Percentiles rank a stretch among this genome's conserved stretches.
These are phyloP conservation scores for Suillus weaverae DNA, from an alignment of 768 basidiomycete species.

Conservation along the genomic window DNA sequence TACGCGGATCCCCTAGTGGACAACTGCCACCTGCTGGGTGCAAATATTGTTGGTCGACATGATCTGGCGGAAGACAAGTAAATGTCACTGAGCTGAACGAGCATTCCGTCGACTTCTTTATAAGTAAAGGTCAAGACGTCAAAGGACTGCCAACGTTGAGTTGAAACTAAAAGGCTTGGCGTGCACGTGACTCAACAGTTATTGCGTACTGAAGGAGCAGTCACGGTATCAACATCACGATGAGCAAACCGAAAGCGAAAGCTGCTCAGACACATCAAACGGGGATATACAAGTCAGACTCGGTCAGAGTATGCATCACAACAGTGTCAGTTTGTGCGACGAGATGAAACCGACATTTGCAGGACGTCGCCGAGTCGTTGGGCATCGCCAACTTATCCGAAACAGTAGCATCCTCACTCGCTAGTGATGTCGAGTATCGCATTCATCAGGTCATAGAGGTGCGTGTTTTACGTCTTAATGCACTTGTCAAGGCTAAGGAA, in stretches of 20 bases:
- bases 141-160: too few relatives aligned
- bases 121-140: too few relatives aligned
- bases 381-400: conserved; percentile 77
- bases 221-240: conserved; percentile 13
- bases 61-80: too few relatives aligned
- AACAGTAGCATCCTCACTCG: conserved; percentile 76
- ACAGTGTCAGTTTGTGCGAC: conserved; percentile 11
- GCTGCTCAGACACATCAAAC: conserved; percentile 49
- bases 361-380: conserved; percentile 93
- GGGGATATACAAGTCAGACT: conserved; percentile 63
- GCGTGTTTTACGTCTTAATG: conserved; percentile 12
- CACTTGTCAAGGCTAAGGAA: not conserved
- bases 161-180: too few relatives aligned
- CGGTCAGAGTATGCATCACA: conserved; percentile 51
- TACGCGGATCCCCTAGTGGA: too few relatives aligned
- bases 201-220: not conserved
- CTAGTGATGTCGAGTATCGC: conserved; percentile 96
- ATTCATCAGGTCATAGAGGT: conserved; percentile 95
- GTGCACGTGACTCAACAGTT: not conserved
- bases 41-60: too few relatives aligned
- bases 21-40: too few relatives aligned
- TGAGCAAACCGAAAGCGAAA: conserved; percentile 50
- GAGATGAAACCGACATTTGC: conserved; percentile 15
- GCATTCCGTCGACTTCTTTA: too few relatives aligned
- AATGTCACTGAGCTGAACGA: too few relatives aligned